A percentile compares a stretch with the other conserved stretches of the same genome.
phyloP scores from a whole-genome alignment of 768 basidiomycete genomes.

The Suillus decipiens region DNA sequence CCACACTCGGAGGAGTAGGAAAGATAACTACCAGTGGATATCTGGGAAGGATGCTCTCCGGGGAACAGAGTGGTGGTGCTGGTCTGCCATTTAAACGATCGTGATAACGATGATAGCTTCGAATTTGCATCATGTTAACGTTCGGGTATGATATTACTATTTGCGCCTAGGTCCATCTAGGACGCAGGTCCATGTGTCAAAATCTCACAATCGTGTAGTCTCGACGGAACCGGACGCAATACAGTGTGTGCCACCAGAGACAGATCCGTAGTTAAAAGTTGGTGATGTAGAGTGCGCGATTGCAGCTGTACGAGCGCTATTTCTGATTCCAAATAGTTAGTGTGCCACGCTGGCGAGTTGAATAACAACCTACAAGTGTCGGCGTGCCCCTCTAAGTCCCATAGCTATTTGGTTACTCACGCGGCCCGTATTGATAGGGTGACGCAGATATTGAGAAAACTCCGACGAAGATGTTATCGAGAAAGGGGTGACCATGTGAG shows the following conservation, averaged over 20 bases:
- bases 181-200: not conserved
- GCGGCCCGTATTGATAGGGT: too few species aligned
- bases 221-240: not conserved
- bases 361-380: not conserved
- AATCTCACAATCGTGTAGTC: constrained; percentile 1
- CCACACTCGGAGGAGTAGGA: not conserved
- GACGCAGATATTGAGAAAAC: too few species aligned
- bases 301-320: not conserved
- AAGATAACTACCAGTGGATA: not conserved
- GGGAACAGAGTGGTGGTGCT: too few species aligned
- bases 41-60: not conserved
- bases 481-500: too few species aligned
- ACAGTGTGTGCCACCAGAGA: not conserved
- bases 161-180: not conserved
- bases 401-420: not conserved
- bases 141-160: not conserved
- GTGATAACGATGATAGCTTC: not conserved
- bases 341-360: not conserved
- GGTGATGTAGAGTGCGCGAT: not conserved
- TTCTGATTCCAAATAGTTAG: not conserved
- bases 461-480: too few species aligned
- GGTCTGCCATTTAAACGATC: not conserved
- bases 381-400: too few species aligned
- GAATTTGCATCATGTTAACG: not conserved
- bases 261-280: too few species aligned